Evolutionary conservation across 371 early-diverging fungal species (phyloP), one percentile per base, ranked within the genome.

Genomic region (Mucor indicus): DNA sequence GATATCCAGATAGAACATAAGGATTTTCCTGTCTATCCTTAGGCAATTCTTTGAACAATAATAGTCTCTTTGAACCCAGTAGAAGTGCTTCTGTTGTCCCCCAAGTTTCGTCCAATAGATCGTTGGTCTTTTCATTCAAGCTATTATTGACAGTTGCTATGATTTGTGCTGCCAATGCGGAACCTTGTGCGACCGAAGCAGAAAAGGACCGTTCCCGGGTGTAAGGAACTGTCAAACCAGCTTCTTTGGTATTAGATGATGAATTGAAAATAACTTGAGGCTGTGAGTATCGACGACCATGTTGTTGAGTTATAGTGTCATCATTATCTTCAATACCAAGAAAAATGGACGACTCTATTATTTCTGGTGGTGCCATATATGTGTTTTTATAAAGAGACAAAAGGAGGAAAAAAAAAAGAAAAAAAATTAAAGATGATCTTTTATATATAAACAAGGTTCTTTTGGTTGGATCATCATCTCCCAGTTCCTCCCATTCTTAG

Each of bases 11-110:
- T 38, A 73, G 51, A 33, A 83, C 68, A 53, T 77, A 78, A 59
- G 75, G 68, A 59, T 83, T 83, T 53, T 83, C 81, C 51, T 80
- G 80, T 78, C 83, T 79, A 50, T 75, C 73, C 51, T 62, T 62
- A 9, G 83, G 83, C 16, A 83, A 36, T 40, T 83, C 83, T 37
- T 83, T 75, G 35, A 78, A 79, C 5, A 60, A 60, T 30, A 83
- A 48, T 48, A 83, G 47, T 11, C 83, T 59, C 44, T 77, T 71
- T 25, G 79, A 79, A 6, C 83, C 83, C 4, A 69, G 56, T 35
- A 76, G 50, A 0, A 67, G 77, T 1, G 83, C 83, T 32, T 73
- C 70, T 38, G 70, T 72, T 13, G 58, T 62, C 19, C 66, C 78
- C 63, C 73, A 66, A 13, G 75, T 67, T 15, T 76, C 77, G 36